Percentiles rank a stretch among this genome's conserved stretches.
These are phyloP conservation scores for Gloeostereum incarnatum DNA, from an alignment of 768 basidiomycete species.

Conservation along the genomic window DNA sequence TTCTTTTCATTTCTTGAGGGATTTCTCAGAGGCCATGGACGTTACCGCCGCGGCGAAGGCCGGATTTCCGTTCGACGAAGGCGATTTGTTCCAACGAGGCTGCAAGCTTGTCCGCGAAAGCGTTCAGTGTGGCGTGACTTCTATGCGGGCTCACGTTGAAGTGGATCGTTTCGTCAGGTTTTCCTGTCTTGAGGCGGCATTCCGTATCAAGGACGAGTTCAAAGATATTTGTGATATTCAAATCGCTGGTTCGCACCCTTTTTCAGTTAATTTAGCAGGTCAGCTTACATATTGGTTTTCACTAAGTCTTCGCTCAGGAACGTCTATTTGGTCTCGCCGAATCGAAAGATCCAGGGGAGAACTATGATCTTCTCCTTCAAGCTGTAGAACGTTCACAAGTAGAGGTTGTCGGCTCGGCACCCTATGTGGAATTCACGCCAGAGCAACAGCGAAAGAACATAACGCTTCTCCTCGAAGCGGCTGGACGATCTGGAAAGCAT, in stretches of 20 bases:
- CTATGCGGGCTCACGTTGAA: slow-evolving; percentile 63
- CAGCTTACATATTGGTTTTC: neutral
- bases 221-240: slow-evolving; percentile 42
- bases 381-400: slow-evolving; percentile 32
- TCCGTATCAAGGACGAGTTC: slow-evolving; percentile 37
- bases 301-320: slow-evolving; percentile 53
- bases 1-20: slow-evolving; percentile 18
- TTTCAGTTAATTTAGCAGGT: too few species aligned
- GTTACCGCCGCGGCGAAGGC: slow-evolving; percentile 45
- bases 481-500: slow-evolving; percentile 26
- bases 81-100: slow-evolving; percentile 44
- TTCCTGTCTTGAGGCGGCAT: slow-evolving; percentile 43
- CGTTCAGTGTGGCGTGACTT: slow-evolving; percentile 51
- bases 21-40: slow-evolving; percentile 46
- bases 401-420: slow-evolving; percentile 52
- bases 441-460: slow-evolving; percentile 45
- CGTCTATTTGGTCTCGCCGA: slow-evolving; percentile 32
- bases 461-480: slow-evolving; percentile 38
- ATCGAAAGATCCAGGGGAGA: slow-evolving; percentile 27
- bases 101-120: slow-evolving; percentile 46
- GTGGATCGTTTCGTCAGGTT: slow-evolving; percentile 46
- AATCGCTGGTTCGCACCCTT: slow-evolving; percentile 34
- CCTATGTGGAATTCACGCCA: slow-evolving; percentile 48
- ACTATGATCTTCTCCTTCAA: slow-evolving; percentile 32
- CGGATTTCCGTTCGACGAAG: slow-evolving; percentile 27